Base-by-base conservation (phyloP, 768 basidiomycete genomes). In the Nevesoporus exiguus region DNA sequence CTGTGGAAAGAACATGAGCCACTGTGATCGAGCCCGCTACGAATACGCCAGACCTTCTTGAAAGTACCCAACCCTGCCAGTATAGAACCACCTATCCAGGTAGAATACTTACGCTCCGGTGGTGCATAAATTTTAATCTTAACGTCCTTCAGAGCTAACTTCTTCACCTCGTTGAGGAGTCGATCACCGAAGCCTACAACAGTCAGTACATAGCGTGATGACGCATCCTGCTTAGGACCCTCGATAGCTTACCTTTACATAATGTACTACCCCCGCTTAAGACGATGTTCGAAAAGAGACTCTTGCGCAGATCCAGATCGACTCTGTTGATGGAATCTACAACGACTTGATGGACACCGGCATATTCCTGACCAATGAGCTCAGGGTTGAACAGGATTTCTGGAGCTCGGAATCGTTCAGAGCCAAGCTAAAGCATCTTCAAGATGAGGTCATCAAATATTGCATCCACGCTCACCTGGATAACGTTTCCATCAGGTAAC, bases 81-180 rank as follows among this genome's bases (percentile, higher is more conserved):
- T 68, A 99, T 99, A 52, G 92, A 95, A 6, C 97, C 97, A 49
- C 97, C 96, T 64, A 94, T 94, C 92, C 92, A 95, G 43, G 92
- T 93, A 31, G 91, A 93, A 73, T 96, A 96, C 72, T 98, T 99
- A 61, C 97, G 86, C 73, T 99, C 97, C n/a, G 97, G 97, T 19
- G 97, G 97, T 25, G 97, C 97, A 63, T 92, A 96, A 64, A 99
- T 99, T 77, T 96, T 97, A 73, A 99, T 93, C 78, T 98, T 99
- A 65, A 96, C 83, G 62, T 98, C 96, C 69, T 94, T 93, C 60
- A 98, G 71, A 25, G 95, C 93, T 44, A 97, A 76, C 75, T 92
- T 95, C 79, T 98, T 98, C 48, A 97, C 91, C 73, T 99, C 97
- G 64, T 95, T 93, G 54, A 98, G 77, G 47, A 99, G 78, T 49